Evolutionary conservation across 768 basidiomycete species (phyloP), one percentile per base, ranked within the genome.

Genomic region (Collybia mongolica): DNA sequence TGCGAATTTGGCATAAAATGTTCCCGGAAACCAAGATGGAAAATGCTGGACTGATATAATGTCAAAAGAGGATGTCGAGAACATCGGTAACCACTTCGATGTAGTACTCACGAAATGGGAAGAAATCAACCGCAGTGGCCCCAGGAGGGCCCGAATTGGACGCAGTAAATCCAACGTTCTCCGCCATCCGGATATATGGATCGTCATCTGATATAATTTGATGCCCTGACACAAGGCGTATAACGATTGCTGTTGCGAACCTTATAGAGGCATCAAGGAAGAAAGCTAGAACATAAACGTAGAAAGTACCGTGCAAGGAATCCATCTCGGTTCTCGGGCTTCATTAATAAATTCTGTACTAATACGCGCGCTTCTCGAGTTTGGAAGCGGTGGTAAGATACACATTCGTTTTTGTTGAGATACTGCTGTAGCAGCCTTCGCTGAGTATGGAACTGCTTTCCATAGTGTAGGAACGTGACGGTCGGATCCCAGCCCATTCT

Each of bases 1-100:
- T 11, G 68, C 63, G 23, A 46, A 53, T 11, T 28, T 44, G 1
- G 59, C 60, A 42, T 60, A 65, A 23, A 56, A 54, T 35, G 62
- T 53, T 5, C 68, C 63, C 22, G 67, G 67, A 41, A 69, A 62
- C 70, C 69, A 71, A 0, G 59, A 53, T 8, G 70, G 70, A n/a
- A 72, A 55, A 38, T 67, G 45, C 18, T 57, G 58, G 5, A 70
- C 69, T 71, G 46, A 5, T 26, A 14, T 43, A 49, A 36, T 39
- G 9, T 43, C 17, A 14, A 1, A 36, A 20, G 5, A 35, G 17
- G 23, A 20, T 11, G 6, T 20, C 5, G 18, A 39, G 20, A 41
- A 14, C 39, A 17, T 7, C 15, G 5, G 5, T 29, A 14, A 23
- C 15, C 5, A 9, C 14, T 32, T 32, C 14, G 32, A 32, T 2